Base-by-base conservation (phyloP, 768 basidiomycete genomes). In the Suillus sp. region DNA sequence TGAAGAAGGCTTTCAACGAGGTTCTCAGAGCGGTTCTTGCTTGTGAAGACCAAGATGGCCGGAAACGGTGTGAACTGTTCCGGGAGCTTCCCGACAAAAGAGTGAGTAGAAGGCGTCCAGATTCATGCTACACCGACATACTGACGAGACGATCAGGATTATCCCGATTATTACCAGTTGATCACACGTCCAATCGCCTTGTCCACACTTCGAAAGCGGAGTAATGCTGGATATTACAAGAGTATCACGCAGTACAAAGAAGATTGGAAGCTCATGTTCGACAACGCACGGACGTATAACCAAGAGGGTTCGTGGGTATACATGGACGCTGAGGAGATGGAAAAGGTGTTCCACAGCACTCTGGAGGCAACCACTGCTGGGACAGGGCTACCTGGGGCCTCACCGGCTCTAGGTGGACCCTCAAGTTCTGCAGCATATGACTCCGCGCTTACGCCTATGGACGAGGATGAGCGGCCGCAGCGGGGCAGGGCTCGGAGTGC, bases 221-320 rank as follows among this genome's bases (percentile, higher is more conserved):
- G 84, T 56, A 85, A 80, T 58, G 79, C 82, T 61, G 81, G 82
- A 51, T 80, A 84, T 62, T 94, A 95, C 80, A 93, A 93, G 80
- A 86, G 77, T 43, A 85, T 95, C 40, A 78, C 83, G 38, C 80
- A 84, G 62, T 95, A 88, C 78, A 81, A 84, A 62, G 85, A 86
- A 53, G 94, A 96, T 74, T 94, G 90, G 87, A 84, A 84, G 67
- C 83, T 95, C 62, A 95, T 99, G 91, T 98, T 96, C 76, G 84
- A 86, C 75, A 99, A 99, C 70, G 96, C 96, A 5, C 84, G 92
- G 69, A 91, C 87, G 50, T 99, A 94, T 81, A 98, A 98, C 74
- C 89, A 91, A 75, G 94, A 96, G 76, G 94, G 91, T 1, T 96
- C 94, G 0, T 94, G 93, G 91, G 95, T 97, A 42, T 96, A 95